A percentile compares a stretch with the other conserved stretches of the same genome.
Conservation (phyloP, 2,329 filamentous ascomycete species). For the Stagonosporopsis chrysanthemi region DNA sequence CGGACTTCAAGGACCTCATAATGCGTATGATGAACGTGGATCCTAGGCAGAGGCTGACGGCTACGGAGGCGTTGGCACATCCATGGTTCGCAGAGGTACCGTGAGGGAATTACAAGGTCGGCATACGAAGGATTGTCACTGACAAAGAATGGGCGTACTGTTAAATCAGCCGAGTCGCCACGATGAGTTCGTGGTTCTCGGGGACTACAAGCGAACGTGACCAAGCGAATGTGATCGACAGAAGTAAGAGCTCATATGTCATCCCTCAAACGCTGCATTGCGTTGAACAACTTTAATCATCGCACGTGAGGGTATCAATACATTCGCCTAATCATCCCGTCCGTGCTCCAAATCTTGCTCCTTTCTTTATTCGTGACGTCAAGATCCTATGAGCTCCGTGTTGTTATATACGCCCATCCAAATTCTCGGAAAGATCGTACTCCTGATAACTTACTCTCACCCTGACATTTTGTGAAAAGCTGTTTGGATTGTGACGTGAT, state of each 20-base stretch:
- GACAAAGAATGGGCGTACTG: background rate
- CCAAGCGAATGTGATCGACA: too few relatives aligned
- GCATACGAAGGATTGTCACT: background rate
- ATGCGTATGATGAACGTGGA: conserved; percentile 26
- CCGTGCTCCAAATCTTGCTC: background rate
- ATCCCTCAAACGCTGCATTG: background rate
- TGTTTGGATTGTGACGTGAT: background rate
- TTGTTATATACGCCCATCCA: background rate
- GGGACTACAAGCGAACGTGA: too few relatives aligned
- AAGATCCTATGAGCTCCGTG: background rate
- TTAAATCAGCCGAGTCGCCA: background rate
- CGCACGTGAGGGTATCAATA: background rate
- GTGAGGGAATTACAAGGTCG: background rate
- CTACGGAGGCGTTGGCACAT: conserved; percentile 26
- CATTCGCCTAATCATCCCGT: background rate
- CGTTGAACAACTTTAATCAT: background rate
- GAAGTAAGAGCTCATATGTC: background rate
- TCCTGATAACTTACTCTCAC: background rate
- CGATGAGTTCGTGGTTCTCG: too few relatives aligned
- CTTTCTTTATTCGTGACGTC: background rate
- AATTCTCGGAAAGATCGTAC: background rate
- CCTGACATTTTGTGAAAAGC: background rate
- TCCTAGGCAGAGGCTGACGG: conserved; percentile 22
- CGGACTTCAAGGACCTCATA: conserved; percentile 26
- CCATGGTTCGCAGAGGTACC: conserved; percentile 21